phyloP scores from a whole-genome alignment of 2,329 filamentous ascomycete species.

The Daldinia eschscholtzii region DNA sequence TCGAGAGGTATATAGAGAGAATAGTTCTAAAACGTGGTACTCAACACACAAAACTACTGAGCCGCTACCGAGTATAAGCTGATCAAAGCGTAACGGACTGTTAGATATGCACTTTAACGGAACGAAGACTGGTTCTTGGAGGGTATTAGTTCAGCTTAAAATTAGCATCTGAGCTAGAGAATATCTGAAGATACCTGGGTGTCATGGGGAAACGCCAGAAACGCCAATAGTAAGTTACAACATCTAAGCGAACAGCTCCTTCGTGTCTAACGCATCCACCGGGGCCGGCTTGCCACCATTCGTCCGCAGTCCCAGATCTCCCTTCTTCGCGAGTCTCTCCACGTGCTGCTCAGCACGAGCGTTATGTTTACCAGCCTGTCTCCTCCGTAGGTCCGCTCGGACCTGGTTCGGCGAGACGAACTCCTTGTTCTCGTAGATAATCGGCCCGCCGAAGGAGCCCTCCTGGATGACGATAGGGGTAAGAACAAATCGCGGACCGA shows the following conservation, averaged over 20 bases:
- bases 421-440: constrained; percentile 98
- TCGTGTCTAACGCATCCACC: constrained; percentile 80
- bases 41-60: no score
- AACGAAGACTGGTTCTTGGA: neutral
- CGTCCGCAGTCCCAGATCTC: constrained; percentile 79
- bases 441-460: constrained; percentile 92
- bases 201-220: constrained; percentile 47
- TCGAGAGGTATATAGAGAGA: neutral
- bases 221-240: constrained; percentile 40
- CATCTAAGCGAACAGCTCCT: constrained; percentile 78
- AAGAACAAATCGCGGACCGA: constrained; percentile 91
- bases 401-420: constrained; percentile 98
- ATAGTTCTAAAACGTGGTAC: neutral
- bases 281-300: constrained; percentile 72
- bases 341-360: constrained; percentile 78
- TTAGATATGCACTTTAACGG: neutral
- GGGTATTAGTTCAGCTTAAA: constrained; percentile 11
- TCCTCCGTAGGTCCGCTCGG: constrained; percentile 80
- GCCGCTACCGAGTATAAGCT: neutral
- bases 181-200: constrained; percentile 34
- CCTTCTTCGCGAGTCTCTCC: constrained; percentile 80
- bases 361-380: constrained; percentile 83
- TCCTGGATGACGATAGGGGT: constrained; percentile 94
- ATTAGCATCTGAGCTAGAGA: constrained; percentile 24
- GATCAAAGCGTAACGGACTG: neutral